phyloP scores from a whole-genome alignment of 106 monocot genomes.

The Acorus calamus region DNA sequence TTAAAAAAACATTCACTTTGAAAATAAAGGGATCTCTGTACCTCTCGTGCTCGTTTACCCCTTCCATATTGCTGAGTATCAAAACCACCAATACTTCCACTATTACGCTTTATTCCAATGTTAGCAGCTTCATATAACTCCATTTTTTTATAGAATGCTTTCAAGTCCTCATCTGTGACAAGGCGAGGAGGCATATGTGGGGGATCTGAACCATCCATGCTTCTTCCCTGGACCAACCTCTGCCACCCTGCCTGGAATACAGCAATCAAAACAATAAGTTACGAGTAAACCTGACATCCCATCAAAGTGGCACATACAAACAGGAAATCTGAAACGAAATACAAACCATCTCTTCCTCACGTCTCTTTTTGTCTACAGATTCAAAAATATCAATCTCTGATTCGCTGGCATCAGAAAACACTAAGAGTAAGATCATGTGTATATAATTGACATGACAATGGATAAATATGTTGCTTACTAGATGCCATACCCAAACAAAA shows the following conservation, averaged over 20 bases:
- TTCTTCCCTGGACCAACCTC: slow-evolving; percentile 39
- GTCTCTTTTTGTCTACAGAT: slow-evolving; percentile 79
- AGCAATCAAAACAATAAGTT: not conserved
- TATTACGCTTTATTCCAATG: slow-evolving; percentile 41
- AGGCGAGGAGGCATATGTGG: slow-evolving; percentile 70
- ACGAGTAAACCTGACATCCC: not conserved
- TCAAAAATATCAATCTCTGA: slow-evolving; percentile 93
- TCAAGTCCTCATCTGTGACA: slow-evolving; percentile 85
- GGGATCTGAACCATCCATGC: slow-evolving; percentile 19
- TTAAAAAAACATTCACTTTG: not conserved
- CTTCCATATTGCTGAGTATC: slow-evolving; percentile 95
- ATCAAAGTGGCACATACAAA: not conserved
- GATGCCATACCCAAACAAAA: no score
- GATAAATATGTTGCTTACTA: no score
- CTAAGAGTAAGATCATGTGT: not conserved
- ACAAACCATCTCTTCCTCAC: slow-evolving; percentile 72
- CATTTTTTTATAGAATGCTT: slow-evolving; percentile 63
- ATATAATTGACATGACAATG: no score
- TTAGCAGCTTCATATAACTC: slow-evolving; percentile 38
- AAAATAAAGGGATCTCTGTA: slow-evolving; percentile 1
- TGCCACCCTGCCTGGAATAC: slow-evolving; percentile 62
- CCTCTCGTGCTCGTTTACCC: slow-evolving; percentile 99
- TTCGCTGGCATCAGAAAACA: slow-evolving; percentile 43
- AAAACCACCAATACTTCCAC: slow-evolving; percentile 37
- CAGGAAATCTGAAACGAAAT: not conserved